Percentiles rank a stretch among this genome's conserved stretches.
These are phyloP conservation scores for Anacardium occidentale DNA, from an alignment of 345 rosid genomes.

Conservation along the genomic window DNA sequence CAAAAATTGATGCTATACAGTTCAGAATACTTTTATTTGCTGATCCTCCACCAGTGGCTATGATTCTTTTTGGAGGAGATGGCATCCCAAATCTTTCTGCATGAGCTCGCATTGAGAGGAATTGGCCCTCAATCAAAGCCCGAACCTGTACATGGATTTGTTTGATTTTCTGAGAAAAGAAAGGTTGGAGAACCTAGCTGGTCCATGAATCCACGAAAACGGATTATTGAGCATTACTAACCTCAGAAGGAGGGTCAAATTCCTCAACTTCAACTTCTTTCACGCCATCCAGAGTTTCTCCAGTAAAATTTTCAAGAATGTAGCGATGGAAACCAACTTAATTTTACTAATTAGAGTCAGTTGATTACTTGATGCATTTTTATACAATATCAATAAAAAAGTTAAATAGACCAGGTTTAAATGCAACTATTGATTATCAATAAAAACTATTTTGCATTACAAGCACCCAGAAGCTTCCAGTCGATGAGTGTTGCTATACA, in stretches of 20 bases:
- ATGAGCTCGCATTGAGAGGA: slow-evolving; percentile 86
- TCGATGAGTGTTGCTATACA: not conserved
- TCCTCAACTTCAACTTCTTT: slow-evolving; percentile 58
- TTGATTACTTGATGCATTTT: not conserved
- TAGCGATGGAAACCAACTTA: slow-evolving; percentile 87
- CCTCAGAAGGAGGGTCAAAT: slow-evolving; percentile 93
- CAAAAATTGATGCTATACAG: slow-evolving; percentile 64
- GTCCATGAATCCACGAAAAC: not conserved
- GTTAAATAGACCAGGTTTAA: not conserved
- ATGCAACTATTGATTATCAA: not conserved
- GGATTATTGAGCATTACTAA: slow-evolving; percentile 20
- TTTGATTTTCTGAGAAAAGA: not conserved
- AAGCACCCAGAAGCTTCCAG: not conserved
- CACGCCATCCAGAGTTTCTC: slow-evolving; percentile 40
- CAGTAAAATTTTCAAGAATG: slow-evolving; percentile 55
- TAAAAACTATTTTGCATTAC: not conserved
- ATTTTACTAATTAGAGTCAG: slow-evolving; percentile 13
- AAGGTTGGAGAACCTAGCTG: not conserved
- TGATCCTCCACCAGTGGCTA: slow-evolving; percentile 94
- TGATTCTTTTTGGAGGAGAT: slow-evolving; percentile 75
- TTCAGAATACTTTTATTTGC: slow-evolving; percentile 66
- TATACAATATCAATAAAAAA: not conserved
- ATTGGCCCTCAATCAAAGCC: slow-evolving; percentile 83
- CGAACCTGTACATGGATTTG: slow-evolving; percentile 52
- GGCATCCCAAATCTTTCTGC: slow-evolving; percentile 92